Base-by-base conservation (phyloP, 2,329 filamentous ascomycete genomes). In the Colletotrichum godetiae region DNA sequence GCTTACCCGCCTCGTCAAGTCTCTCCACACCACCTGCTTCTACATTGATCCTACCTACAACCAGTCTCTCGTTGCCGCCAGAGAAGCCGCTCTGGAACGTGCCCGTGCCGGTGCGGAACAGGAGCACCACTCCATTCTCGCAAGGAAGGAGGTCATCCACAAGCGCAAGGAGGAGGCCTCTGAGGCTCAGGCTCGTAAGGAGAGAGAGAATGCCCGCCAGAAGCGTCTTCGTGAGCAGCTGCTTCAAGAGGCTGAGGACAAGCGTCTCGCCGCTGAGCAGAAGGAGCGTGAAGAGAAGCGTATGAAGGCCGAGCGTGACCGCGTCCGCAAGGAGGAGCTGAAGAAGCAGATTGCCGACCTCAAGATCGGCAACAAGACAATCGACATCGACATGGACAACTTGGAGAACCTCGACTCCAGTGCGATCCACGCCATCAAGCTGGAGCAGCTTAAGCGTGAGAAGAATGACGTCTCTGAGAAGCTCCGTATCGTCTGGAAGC, bases 101-200 rank as follows among this genome's bases (percentile, higher is more conserved):
- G 95, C 97, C 76, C 92, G 93, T 86, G 93, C 92, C 76, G 97
- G 96, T 73, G 94, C 94, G n/a, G 94, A 97, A 81, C 89, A 97
- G 86, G 97, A 99, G 85, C 95, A 98, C 81, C 89, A 90, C 73
- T 94, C 96, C 46, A 94, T 92, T 56, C 88, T 99, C 61, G 92
- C 93, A 72, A 93, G 97, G 78, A 96, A 97, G 82, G 93, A 95
- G 5, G 84, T 97, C 77, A 99, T 99, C 78, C 93, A 98, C 81
- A 97, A 97, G 89, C 96, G 96, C 86, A 98, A 98, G 88, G 95
- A 98, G 81, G 94, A 95, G 76, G 95, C 95, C n/a, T 94, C 94
- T 12, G 95, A 96, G 82, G 91, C 95, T 58, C 91, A 95, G 78
- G 95, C 97, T 74, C 92, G 92, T 82, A 95, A 94, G 82, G 95